phyloP scores from a whole-genome alignment of 305 asterid genomes.

The Nicotiana rustica region DNA sequence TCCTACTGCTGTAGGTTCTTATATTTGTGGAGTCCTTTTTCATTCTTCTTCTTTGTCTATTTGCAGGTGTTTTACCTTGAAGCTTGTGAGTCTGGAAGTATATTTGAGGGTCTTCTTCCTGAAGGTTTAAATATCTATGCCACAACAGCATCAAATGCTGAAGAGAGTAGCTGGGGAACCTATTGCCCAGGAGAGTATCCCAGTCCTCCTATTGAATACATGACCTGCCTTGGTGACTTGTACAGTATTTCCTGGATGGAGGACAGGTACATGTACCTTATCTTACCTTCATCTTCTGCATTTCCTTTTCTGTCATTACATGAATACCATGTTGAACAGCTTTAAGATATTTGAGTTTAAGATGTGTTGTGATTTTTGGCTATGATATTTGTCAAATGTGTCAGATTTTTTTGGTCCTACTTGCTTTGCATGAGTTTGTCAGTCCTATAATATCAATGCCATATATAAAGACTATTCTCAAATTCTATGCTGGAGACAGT shows the following conservation, averaged over 20 bases:
- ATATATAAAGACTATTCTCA: not conserved
- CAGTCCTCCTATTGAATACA: slow-evolving; percentile 80
- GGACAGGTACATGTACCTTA: slow-evolving; percentile 62
- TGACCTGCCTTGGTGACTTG: slow-evolving; percentile 92
- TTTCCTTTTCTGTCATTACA: not conserved
- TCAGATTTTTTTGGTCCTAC: not conserved
- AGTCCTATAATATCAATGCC: not conserved
- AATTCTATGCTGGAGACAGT: not conserved
- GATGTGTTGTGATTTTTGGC: not conserved
- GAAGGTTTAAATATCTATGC: slow-evolving; percentile 84
- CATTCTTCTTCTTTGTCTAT: slow-evolving; percentile 27
- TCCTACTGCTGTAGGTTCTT: not conserved
- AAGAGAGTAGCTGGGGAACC: slow-evolving; percentile 94
- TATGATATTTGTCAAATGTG: not conserved
- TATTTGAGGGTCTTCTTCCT: slow-evolving; percentile 94
- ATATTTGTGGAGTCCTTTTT: not conserved
- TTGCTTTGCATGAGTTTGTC: not conserved
- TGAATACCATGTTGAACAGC: not conserved
- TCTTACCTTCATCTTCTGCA: not conserved
- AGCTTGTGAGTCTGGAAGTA: slow-evolving; percentile 97
- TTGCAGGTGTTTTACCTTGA: slow-evolving; percentile 86
- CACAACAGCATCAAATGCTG: slow-evolving; percentile 93
- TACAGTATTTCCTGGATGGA: slow-evolving; percentile 99
- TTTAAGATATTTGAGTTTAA: not conserved
- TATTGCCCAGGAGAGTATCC: slow-evolving; percentile 93